These are phyloP conservation scores for Xylaria sp. DNA, from an alignment of 2,329 filamentous ascomycete species.

Conservation along the genomic window DNA sequence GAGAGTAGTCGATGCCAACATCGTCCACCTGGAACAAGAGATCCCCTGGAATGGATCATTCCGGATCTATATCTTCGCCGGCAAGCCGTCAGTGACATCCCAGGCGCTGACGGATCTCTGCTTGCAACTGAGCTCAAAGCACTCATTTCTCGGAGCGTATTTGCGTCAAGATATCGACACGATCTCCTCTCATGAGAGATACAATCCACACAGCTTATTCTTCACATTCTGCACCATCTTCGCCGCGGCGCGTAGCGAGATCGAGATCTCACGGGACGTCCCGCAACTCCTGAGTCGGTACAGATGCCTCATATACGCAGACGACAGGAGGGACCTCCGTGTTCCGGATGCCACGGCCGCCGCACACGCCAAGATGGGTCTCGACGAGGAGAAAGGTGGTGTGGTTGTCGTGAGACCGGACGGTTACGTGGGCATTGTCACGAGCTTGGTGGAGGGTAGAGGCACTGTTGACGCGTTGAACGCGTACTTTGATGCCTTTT, in stretches of 20 bases:
- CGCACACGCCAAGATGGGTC: slow-evolving; percentile 81
- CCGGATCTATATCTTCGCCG: slow-evolving; percentile 81
- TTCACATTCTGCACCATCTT: slow-evolving; percentile 76
- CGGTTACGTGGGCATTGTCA: slow-evolving; percentile 76
- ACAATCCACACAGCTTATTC: slow-evolving; percentile 81
- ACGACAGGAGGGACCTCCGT: slow-evolving; percentile 69
- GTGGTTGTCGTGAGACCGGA: slow-evolving; percentile 82
- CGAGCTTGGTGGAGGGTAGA: slow-evolving; percentile 66
- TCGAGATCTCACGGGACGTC: slow-evolving; percentile 68
- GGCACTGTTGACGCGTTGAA: slow-evolving; percentile 79
- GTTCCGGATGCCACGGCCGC: slow-evolving; percentile 65
- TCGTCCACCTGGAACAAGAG: slow-evolving; percentile 85
- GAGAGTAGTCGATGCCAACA: slow-evolving; percentile 80
- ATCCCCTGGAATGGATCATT: slow-evolving; percentile 84
- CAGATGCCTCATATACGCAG: slow-evolving; percentile 76
- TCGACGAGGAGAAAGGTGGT: slow-evolving; percentile 67
- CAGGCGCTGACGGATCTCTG: slow-evolving; percentile 67
- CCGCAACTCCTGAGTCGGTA: slow-evolving; percentile 70
- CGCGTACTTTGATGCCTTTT: slow-evolving; percentile 72
- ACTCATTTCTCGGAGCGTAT: slow-evolving; percentile 68
- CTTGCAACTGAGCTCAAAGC: slow-evolving; percentile 55
- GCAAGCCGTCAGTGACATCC: slow-evolving; percentile 53
- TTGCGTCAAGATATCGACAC: slow-evolving; percentile 53
- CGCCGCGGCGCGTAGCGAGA: slow-evolving; percentile 57
- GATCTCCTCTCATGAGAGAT: slow-evolving; percentile 70